Evolutionary conservation across 345 rosid genomes (phyloP).

Genomic region (Eucalyptus leucophloia): DNA sequence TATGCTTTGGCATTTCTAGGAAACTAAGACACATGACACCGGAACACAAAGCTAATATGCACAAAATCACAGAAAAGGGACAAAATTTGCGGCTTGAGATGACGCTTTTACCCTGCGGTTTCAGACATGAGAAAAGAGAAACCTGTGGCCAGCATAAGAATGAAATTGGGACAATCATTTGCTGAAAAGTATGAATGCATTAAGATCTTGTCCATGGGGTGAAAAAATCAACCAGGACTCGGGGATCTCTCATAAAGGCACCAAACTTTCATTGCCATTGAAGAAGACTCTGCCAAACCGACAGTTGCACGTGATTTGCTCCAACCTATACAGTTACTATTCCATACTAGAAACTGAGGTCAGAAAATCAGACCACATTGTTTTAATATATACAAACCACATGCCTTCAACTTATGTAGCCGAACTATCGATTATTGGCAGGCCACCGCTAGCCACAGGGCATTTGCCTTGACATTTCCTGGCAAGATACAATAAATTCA

Average conservation of each 20-base stretch:
- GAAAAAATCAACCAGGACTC: background rate
- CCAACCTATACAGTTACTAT: background rate
- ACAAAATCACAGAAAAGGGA: background rate
- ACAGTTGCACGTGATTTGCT: background rate
- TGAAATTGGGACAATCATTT: background rate
- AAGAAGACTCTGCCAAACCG: background rate
- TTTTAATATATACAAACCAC: background rate
- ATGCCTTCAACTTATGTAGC: background rate
- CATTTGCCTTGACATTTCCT: background rate
- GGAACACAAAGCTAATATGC: background rate
- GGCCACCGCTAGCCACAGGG: background rate
- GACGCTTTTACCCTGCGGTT: slow-evolving; percentile 36
- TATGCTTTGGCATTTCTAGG: background rate
- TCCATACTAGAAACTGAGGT: background rate
- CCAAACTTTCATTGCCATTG: background rate
- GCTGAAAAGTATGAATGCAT: background rate
- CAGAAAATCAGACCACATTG: background rate
- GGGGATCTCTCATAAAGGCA: background rate
- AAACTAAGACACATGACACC: background rate
- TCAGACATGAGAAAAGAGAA: background rate
- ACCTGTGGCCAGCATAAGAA: background rate
- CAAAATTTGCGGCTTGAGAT: background rate
- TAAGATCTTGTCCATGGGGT: background rate
- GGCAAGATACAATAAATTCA: background rate
- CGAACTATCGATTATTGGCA: background rate